Percentiles rank a stretch among this genome's conserved stretches.
phyloP scores from a whole-genome alignment of 2,329 filamentous ascomycete species.

The Penicillium psychrosexuale region DNA sequence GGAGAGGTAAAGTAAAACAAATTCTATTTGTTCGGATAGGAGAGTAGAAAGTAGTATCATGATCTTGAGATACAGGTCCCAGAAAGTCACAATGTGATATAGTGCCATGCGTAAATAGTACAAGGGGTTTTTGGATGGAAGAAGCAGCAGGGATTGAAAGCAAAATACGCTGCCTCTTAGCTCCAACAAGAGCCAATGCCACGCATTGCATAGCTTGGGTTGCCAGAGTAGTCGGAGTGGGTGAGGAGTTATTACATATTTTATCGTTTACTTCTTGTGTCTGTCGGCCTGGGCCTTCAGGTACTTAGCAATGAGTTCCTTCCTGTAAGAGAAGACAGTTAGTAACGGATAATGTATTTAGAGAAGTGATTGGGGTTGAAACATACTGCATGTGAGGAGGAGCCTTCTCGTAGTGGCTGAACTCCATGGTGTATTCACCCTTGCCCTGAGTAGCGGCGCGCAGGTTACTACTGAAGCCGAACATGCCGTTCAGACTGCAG shows the following conservation, averaged over 20 bases:
- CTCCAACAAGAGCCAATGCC: slow-evolving; percentile 3
- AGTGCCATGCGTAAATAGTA: slow-evolving; percentile 21
- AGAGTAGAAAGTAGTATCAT: slow-evolving; percentile 25
- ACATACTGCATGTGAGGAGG: slow-evolving; percentile 84
- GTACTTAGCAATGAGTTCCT: slow-evolving; percentile 65
- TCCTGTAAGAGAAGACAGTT: slow-evolving; percentile 39
- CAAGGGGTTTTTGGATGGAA: slow-evolving; percentile 9
- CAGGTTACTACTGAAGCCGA: slow-evolving; percentile 89
- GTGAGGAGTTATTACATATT: slow-evolving; percentile 8
- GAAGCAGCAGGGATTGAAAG: slow-evolving; percentile 2
- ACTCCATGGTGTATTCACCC: slow-evolving; percentile 98
- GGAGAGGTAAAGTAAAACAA: background rate
- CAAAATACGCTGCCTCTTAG: background rate
- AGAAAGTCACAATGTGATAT: slow-evolving; percentile 19
- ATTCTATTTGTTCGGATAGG: slow-evolving; percentile 24
- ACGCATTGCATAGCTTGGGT: slow-evolving; percentile 6
- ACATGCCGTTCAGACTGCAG: slow-evolving; percentile 95
- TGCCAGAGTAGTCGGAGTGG: slow-evolving; percentile 6
- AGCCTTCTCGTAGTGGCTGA: slow-evolving; percentile 88
- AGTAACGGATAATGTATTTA: slow-evolving; percentile 1
- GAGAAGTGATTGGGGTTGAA: background rate
- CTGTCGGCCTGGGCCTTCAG: slow-evolving; percentile 64
- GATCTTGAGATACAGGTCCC: slow-evolving; percentile 24
- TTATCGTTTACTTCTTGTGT: slow-evolving; percentile 54
- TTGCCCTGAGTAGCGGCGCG: slow-evolving; percentile 95